A percentile compares a stretch with the other conserved stretches of the same genome.
Conservation (phyloP, 768 basidiomycete genomes). For the Tricholoma matsutake region DNA sequence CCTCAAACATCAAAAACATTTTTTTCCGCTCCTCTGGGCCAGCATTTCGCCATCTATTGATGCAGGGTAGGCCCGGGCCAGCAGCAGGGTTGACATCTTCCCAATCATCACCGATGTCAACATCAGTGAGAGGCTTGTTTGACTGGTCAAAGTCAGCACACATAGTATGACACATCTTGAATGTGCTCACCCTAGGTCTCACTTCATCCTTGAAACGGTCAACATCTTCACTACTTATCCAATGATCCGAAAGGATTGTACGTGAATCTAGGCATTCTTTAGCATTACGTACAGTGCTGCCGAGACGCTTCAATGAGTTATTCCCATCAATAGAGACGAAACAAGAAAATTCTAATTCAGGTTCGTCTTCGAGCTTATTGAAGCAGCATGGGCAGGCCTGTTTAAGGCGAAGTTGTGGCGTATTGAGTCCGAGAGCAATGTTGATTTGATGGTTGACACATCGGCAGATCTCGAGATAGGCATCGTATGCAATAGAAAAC, state of each 20-base stretch:
- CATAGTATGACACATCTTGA: no score
- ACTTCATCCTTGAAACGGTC: no score
- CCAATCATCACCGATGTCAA: constrained; percentile 13
- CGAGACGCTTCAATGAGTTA: no score
- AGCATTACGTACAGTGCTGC: no score
- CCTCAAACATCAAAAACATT: constrained; percentile 34
- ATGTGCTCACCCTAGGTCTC: no score
- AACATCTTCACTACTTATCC: no score
- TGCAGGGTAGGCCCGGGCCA: neutral
- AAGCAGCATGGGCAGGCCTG: constrained; percentile 8
- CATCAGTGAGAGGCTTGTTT: neutral
- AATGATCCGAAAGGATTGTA: no score
- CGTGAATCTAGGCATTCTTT: no score
- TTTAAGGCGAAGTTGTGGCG: neutral
- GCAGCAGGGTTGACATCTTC: neutral
- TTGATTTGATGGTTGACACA: neutral
- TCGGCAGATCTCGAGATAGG: constrained; percentile 1
- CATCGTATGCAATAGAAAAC: constrained; percentile 1
- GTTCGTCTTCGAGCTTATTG: no score
- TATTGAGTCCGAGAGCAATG: neutral
- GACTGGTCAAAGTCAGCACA: no score
- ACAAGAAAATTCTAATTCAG: no score
- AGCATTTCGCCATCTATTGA: neutral
- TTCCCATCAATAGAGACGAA: no score
- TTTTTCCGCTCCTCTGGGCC: constrained; percentile 1